These are phyloP conservation scores for Metschnikowia shivogae DNA, from an alignment of 805 yeast genomes.

Conservation along the genomic window DNA sequence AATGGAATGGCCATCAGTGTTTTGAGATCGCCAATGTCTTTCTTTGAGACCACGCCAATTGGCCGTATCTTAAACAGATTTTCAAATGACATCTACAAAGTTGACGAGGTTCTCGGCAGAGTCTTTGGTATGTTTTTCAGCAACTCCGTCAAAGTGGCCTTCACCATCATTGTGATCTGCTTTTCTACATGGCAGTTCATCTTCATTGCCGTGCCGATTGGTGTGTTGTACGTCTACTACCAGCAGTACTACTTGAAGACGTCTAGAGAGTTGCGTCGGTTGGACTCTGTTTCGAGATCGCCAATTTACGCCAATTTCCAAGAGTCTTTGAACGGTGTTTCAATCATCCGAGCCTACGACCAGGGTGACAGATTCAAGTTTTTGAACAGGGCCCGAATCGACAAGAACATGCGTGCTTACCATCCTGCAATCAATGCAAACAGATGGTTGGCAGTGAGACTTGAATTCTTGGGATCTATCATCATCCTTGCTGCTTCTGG, in stretches of 20 bases:
- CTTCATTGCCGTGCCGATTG: constrained; percentile 66
- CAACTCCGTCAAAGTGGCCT: constrained; percentile 58
- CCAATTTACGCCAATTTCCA: constrained; percentile 84
- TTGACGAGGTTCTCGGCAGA: constrained; percentile 75
- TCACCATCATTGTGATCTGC: constrained; percentile 77
- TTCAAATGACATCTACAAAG: constrained; percentile 83
- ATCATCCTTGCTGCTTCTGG: constrained; percentile 86
- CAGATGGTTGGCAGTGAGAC: constrained; percentile 95
- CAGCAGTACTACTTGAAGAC: constrained; percentile 74
- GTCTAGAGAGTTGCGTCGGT: constrained; percentile 77
- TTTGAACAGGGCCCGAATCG: constrained; percentile 68
- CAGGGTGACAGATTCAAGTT: constrained; percentile 61
- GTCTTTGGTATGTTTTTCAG: constrained; percentile 65
- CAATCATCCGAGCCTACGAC: constrained; percentile 69
- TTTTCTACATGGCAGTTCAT: constrained; percentile 85
- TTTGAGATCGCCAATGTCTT: constrained; percentile 88
- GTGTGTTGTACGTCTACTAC: constrained; percentile 60
- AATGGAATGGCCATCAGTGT: constrained; percentile 67
- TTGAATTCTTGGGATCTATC: constrained; percentile 86
- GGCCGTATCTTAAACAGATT: constrained; percentile 90
- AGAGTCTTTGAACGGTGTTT: constrained; percentile 72
- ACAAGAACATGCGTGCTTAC: constrained; percentile 84
- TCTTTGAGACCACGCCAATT: constrained; percentile 93
- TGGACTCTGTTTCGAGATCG: constrained; percentile 74
- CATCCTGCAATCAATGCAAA: constrained; percentile 91